Percentiles rank a stretch among this genome's conserved stretches.
Conservation (phyloP, 495 filamentous ascomycete genomes). For the Lepidopterella palustris region DNA sequence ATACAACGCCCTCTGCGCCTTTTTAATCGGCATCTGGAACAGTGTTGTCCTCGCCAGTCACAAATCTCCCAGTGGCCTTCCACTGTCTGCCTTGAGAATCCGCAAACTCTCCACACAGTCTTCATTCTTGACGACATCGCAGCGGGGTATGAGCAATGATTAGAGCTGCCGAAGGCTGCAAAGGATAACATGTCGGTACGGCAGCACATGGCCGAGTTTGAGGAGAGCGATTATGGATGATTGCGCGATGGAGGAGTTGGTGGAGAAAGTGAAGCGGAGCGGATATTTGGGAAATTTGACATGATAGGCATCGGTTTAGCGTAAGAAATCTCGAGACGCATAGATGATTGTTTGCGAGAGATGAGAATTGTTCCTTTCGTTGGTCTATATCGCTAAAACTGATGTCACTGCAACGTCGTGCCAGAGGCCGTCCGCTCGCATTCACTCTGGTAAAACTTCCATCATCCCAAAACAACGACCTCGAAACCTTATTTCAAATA, state of each 20-base stretch:
- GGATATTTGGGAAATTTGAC: no score
- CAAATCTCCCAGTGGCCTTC: background rate
- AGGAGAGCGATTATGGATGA: background rate
- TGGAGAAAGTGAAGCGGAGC: background rate
- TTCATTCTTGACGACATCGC: constrained; percentile 25
- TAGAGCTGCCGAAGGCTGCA: constrained; percentile 21
- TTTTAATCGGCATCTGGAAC: background rate
- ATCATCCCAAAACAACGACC: no score
- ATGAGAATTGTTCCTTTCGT: no score
- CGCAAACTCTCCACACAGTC: constrained; percentile 12
- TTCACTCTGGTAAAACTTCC: no score
- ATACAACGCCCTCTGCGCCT: background rate
- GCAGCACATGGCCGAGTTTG: constrained; percentile 27
- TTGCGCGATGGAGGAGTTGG: background rate
- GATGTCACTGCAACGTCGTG: no score
- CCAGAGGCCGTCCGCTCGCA: no score
- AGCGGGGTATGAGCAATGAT: constrained; percentile 21
- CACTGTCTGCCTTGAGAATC: background rate
- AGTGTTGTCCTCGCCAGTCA: background rate
- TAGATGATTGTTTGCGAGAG: no score
- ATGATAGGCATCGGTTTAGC: no score
- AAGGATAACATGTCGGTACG: constrained; percentile 26
- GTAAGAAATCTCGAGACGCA: no score
- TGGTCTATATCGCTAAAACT: no score
- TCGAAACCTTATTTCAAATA: no score